phyloP scores from a whole-genome alignment of 148 eudicot genomes.

The Gaultheria prostrata region DNA sequence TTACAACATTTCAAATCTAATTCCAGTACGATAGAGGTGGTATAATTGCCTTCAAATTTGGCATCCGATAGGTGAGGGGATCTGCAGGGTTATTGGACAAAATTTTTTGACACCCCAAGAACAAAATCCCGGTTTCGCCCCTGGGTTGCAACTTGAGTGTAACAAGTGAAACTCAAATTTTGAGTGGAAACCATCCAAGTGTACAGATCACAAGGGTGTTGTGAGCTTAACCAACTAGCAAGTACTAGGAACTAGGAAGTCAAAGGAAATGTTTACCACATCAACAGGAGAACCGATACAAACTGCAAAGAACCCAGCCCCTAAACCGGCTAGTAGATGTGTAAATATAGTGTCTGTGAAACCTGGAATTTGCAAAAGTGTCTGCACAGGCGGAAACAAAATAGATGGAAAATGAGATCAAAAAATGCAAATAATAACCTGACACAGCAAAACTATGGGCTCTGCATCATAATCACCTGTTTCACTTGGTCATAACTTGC shows the following conservation, averaged over 20 bases:
- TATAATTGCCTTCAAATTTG: not conserved
- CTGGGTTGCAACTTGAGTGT: not conserved
- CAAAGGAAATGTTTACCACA: constrained; percentile 43
- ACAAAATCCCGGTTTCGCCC: not conserved
- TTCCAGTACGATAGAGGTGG: not conserved
- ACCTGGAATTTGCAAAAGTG: constrained; percentile 55
- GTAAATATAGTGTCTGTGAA: constrained; percentile 63
- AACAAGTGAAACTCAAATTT: not conserved
- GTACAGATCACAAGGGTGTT: not conserved
- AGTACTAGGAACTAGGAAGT: not conserved
- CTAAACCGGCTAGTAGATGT: constrained; percentile 68
- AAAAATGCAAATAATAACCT: not conserved
- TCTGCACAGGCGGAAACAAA: constrained; percentile 36
- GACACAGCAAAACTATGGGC: not conserved
- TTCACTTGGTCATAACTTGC: constrained; percentile 74
- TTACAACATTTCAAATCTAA: not conserved
- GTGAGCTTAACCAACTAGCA: not conserved
- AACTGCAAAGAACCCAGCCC: constrained; percentile 75
- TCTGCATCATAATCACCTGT: constrained; percentile 32
- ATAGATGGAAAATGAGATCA: constrained; percentile 16
- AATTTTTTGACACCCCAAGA: not conserved
- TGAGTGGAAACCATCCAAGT: not conserved
- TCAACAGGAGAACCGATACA: constrained; percentile 79
- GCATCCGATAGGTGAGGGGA: not conserved
- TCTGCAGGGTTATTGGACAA: not conserved